These are phyloP conservation scores for Helianthus annuus DNA, from an alignment of 129 eudicot genomes.

Conservation along the genomic window DNA sequence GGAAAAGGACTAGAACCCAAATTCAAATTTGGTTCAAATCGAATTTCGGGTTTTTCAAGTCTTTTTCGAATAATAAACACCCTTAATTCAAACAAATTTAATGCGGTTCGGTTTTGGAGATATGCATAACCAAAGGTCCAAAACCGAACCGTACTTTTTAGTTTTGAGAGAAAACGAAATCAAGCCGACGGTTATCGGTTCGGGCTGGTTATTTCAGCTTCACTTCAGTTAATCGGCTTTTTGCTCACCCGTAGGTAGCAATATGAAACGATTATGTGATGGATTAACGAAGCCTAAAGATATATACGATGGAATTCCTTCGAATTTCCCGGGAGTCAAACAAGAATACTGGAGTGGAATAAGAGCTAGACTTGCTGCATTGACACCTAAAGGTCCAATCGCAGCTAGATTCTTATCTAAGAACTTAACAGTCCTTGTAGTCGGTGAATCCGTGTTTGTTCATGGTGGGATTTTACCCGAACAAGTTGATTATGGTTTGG, in stretches of 20 bases:
- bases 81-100: too few species aligned
- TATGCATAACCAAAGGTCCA: too few species aligned
- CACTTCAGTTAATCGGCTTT: too few species aligned
- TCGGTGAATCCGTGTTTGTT: constrained; percentile 83
- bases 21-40: too few species aligned
- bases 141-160: too few species aligned
- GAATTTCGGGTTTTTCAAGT: too few species aligned
- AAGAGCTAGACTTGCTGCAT: constrained; percentile 76
- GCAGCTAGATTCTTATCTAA: constrained; percentile 60
- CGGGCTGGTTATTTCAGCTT: too few species aligned
- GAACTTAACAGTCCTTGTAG: constrained; percentile 61
- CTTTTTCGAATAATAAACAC: too few species aligned
- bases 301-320: constrained; percentile 54
- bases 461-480: constrained; percentile 79
- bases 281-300: constrained; percentile 37
- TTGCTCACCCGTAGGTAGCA: neutral
- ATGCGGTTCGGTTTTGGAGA: too few species aligned
- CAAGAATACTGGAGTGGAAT: constrained; percentile 46
- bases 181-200: too few species aligned
- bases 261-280: constrained; percentile 63
- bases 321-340: constrained; percentile 31
- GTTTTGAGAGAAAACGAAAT: too few species aligned
- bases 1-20: too few species aligned
- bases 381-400: constrained; percentile 67
- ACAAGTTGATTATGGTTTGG: constrained; percentile 74